These are phyloP conservation scores for Venturia asperata DNA, from an alignment of 2,329 filamentous ascomycete genomes.

Conservation along the genomic window DNA sequence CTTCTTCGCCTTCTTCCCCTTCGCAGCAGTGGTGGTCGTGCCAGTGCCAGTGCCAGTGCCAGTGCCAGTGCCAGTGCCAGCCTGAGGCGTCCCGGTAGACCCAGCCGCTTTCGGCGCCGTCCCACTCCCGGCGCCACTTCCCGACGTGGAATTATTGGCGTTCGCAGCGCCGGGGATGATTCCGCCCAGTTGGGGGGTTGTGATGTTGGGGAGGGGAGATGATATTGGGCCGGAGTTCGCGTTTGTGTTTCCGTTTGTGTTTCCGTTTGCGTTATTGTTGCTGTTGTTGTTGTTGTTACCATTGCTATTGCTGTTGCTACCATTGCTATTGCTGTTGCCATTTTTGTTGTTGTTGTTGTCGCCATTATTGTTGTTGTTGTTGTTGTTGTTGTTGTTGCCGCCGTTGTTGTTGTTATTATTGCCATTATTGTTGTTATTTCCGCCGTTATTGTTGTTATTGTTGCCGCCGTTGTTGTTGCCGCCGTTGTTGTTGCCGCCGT, in stretches of 20 bases:
- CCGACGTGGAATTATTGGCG: background rate
- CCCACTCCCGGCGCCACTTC: background rate
- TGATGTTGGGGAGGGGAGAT: conserved; percentile 6
- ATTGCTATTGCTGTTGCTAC: background rate
- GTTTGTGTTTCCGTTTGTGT: background rate
- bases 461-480: background rate
- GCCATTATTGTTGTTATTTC: background rate
- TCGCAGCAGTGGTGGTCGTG: background rate
- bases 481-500: background rate
- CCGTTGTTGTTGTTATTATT: background rate
- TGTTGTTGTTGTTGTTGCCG: background rate
- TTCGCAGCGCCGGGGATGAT: background rate
- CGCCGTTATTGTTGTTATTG: background rate
- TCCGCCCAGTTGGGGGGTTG: conserved; percentile 3
- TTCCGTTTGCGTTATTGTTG: background rate
- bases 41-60: too few relatives aligned
- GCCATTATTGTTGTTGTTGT: background rate
- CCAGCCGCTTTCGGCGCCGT: background rate
- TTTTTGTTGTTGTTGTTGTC: background rate
- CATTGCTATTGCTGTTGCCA: background rate
- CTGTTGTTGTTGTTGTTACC: conserved; percentile 1
- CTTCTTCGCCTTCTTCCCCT: conserved; percentile 14
- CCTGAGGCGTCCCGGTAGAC: background rate
- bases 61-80: background rate
- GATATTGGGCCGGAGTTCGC: background rate